Base-by-base conservation (phyloP, 495 filamentous ascomycete genomes). In the Talaromyces trachyspermus region DNA sequence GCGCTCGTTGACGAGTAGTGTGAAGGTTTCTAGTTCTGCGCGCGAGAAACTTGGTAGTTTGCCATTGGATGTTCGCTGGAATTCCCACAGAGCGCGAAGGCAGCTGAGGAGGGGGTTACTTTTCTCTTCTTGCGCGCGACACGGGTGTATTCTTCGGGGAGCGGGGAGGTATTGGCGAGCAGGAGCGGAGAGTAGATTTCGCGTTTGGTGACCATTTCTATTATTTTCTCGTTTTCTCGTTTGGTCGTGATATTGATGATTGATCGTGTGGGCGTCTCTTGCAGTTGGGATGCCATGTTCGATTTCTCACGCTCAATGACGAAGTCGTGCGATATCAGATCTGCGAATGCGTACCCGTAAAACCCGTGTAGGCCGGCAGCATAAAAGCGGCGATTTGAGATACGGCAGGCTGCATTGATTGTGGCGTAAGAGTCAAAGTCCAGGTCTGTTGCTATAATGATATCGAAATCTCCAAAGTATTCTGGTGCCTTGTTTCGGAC, bases 291-390 rank as follows among this genome's bases (percentile, higher is more conserved):
- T 1, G 74, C 54, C 2, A 83, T 59, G 53, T 97, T 95, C 19
- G 86, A 83, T 51, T 84, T 84, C 45, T 84, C 77, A 29, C 92
- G 82, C 68, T 95, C 83, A 51, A 95, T 81, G 30, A 92, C 80
- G 51, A 86, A 98, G 49, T 88, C 80, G 60, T 97, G 92, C 37
- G 75, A 72, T 56, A 94, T 86, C 10, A 98, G 73, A 59, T 98
- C 92, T 17, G 88, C 84, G 63, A 98, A 98, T 43, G 95, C 83
- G 60, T 86, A 98, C 23, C 94, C 94, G 64, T 95, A 95, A 57
- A 96, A 76, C 19, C 92, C 92, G 61, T 95, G 89, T 9, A 84
- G 78, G 37, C 79, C 83, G 15, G 88, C 86, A 23, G 89, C 89
- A 65, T 98, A 98, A 69, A 95, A 95, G 18, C 86, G 81, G 30